Conservation (phyloP, 768 basidiomycete genomes). For the Melanogaster broomeanus region DNA sequence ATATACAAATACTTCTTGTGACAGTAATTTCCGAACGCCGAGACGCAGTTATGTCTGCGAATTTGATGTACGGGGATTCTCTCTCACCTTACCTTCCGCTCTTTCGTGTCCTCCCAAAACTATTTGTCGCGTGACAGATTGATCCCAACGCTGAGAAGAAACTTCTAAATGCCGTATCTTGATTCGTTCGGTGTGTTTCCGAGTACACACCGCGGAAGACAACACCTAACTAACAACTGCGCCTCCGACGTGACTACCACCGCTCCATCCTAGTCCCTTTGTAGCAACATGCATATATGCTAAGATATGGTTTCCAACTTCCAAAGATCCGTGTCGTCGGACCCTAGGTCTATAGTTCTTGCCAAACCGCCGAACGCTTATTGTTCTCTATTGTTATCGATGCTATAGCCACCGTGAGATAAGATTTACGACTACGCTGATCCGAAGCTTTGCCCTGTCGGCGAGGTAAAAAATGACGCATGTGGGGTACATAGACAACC, state of each 20-base stretch:
- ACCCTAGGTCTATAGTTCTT: too few relatives aligned
- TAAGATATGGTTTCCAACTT: not conserved
- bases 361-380: slow-evolving; percentile 1
- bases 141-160: not conserved
- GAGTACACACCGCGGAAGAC: too few relatives aligned
- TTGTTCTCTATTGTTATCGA: slow-evolving; percentile 1
- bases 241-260: too few relatives aligned
- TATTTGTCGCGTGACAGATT: not conserved
- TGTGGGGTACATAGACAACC: slow-evolving; percentile 21
- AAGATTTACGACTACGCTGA: slow-evolving; percentile 26
- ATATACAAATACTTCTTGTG: not conserved
- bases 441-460: slow-evolving; percentile 21
- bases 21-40: not conserved
- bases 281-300: too few relatives aligned
- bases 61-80: not conserved
- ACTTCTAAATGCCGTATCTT: not conserved
- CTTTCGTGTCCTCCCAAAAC: not conserved
- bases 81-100: not conserved
- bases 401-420: slow-evolving; percentile 20
- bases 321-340: too few relatives aligned
- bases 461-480: slow-evolving; percentile 27
- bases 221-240: too few relatives aligned
- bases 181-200: not conserved
- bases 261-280: too few relatives aligned
- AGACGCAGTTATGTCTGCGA: not conserved